Percentiles rank a stretch among this genome's conserved stretches.
Evolutionary conservation across 2,329 filamentous ascomycete species (phyloP).

Genomic region (Aciculosporium take): DNA sequence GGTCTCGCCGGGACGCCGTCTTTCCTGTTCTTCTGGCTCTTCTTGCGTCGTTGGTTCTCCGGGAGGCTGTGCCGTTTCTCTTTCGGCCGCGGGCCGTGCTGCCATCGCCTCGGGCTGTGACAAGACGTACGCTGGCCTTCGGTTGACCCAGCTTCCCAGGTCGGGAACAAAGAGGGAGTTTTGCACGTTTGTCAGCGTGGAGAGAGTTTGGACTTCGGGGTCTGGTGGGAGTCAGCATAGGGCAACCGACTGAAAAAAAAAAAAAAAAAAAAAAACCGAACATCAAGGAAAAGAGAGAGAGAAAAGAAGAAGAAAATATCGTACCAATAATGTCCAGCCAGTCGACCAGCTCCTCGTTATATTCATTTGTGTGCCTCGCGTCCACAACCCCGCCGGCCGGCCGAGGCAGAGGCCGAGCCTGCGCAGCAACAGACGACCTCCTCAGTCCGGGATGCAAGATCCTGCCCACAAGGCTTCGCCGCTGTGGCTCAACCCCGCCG

Average conservation of each 20-base stretch:
- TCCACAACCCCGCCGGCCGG: slow-evolving; percentile 4
- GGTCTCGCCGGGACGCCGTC: slow-evolving; percentile 8
- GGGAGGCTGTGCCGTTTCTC: neutral
- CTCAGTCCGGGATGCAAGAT: slow-evolving; percentile 3
- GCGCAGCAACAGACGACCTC: neutral
- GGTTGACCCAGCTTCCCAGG: slow-evolving; percentile 60
- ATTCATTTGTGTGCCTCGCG: slow-evolving; percentile 17
- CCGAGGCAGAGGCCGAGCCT: slow-evolving; percentile 1
- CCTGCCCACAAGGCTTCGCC: slow-evolving; percentile 5
- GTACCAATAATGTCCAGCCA: slow-evolving; percentile 26
- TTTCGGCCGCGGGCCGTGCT: neutral
- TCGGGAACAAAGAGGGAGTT: slow-evolving; percentile 80
- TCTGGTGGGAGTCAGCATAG: slow-evolving; percentile 35
- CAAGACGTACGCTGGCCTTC: slow-evolving; percentile 64
- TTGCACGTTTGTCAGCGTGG: slow-evolving; percentile 76
- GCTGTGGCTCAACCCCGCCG: neutral
- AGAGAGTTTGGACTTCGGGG: slow-evolving; percentile 69
- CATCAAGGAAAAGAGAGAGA: too few species aligned
- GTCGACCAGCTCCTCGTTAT: slow-evolving; percentile 25
- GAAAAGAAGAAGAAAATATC: neutral
- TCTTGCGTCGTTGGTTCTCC: slow-evolving; percentile 9
- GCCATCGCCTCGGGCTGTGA: slow-evolving; percentile 24
- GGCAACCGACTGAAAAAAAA: neutral
- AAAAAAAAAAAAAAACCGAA: neutral
- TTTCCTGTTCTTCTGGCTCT: neutral